phyloP scores from a whole-genome alignment of 2,329 filamentous ascomycete genomes.

The Pseudogymnoascus sp. region DNA sequence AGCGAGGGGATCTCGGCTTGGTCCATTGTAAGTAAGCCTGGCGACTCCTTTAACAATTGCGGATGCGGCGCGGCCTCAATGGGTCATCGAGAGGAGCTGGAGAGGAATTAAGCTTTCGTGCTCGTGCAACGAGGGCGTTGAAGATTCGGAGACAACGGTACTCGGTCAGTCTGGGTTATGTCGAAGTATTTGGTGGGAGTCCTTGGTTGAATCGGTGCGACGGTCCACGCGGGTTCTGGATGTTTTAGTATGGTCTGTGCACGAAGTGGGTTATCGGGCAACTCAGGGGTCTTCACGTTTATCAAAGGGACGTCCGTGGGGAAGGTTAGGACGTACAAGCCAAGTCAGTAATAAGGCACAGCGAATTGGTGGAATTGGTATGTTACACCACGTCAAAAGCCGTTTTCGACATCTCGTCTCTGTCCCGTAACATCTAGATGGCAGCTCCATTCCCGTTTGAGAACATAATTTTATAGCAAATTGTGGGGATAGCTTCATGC shows the following conservation, averaged over 20 bases:
- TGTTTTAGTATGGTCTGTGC: conserved; percentile 7
- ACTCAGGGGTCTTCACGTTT: conserved; percentile 5
- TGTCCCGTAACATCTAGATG: neutral
- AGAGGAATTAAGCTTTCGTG: neutral
- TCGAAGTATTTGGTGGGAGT: neutral
- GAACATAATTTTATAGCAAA: neutral
- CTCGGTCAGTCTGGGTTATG: neutral
- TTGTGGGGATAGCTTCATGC: neutral
- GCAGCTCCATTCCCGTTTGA: neutral
- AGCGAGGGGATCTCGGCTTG: conserved; percentile 61
- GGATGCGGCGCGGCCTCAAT: conserved; percentile 3
- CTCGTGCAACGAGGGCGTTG: neutral
- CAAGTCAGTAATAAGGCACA: neutral
- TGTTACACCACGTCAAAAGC: neutral
- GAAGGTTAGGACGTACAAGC: neutral
- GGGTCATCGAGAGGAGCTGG: neutral
- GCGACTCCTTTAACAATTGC: neutral
- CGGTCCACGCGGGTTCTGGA: conserved; percentile 1
- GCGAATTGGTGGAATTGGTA: neutral
- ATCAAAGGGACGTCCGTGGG: neutral
- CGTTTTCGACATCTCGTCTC: neutral
- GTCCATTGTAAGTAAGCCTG: conserved; percentile 42
- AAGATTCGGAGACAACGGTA: neutral
- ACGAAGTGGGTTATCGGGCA: neutral
- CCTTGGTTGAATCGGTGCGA: neutral